These are phyloP conservation scores for Aspergillus intermedius DNA, from an alignment of 2,329 filamentous ascomycete genomes.

Conservation along the genomic window DNA sequence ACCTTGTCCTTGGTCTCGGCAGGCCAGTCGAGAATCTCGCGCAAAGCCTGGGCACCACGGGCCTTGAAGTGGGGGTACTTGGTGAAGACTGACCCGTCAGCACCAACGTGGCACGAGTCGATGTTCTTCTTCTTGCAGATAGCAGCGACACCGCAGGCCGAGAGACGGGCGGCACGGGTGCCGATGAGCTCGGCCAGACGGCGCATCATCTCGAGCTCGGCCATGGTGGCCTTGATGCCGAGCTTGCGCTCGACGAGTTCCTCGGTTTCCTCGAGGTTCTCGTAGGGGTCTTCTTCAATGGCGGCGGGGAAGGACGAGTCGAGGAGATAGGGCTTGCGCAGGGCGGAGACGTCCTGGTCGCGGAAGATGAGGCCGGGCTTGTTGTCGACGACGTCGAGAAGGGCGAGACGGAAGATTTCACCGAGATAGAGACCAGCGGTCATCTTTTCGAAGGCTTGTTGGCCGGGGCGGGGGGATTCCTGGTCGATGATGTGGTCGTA, in stretches of 20 bases:
- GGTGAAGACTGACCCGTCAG: slow-evolving; percentile 96
- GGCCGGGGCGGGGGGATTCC: slow-evolving; percentile 83
- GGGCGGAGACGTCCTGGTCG: slow-evolving; percentile 68
- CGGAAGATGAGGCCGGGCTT: slow-evolving; percentile 70
- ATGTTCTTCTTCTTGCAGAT: slow-evolving; percentile 96
- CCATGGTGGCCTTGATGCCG: slow-evolving; percentile 60
- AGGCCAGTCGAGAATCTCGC: slow-evolving; percentile 94
- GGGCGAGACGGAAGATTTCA: slow-evolving; percentile 83
- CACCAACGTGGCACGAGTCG: slow-evolving; percentile 82
- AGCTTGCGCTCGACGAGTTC: slow-evolving; percentile 77
- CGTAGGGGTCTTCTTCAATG: slow-evolving; percentile 92
- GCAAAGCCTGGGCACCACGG: slow-evolving; percentile 78
- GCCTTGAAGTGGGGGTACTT: slow-evolving; percentile 98
- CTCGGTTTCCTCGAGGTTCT: slow-evolving; percentile 84
- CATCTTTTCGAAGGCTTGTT: slow-evolving; percentile 98
- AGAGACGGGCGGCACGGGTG: slow-evolving; percentile 85
- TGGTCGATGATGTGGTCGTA: slow-evolving; percentile 87
- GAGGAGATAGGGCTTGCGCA: slow-evolving; percentile 80
- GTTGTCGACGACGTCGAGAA: slow-evolving; percentile 79
- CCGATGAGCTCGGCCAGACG: slow-evolving; percentile 90
- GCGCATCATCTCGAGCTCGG: slow-evolving; percentile 84
- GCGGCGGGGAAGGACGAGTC: slow-evolving; percentile 90
- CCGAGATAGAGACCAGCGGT: slow-evolving; percentile 90
- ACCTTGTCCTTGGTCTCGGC: slow-evolving; percentile 79
- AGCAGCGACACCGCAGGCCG: slow-evolving; percentile 88